Conservation (phyloP, 345 rosid genomes). For the Camelina sativa region DNA sequence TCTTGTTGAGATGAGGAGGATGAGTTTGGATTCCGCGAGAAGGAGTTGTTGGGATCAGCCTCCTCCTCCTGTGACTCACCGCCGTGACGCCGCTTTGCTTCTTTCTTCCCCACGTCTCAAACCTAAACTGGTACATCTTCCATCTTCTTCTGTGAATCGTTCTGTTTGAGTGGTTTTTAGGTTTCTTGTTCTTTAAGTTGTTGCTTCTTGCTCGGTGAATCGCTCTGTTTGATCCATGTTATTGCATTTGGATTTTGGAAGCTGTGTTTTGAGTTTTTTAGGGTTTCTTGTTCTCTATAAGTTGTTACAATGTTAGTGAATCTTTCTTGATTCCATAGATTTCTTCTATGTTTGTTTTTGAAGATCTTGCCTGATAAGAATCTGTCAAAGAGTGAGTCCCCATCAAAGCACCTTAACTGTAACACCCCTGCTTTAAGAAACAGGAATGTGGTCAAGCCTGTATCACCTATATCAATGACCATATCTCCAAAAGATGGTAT, state of each 20-base stretch:
- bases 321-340: constrained; percentile 8
- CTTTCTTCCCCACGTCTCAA: constrained; percentile 41
- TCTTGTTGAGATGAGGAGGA: constrained; percentile 46
- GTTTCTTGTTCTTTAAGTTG: constrained; percentile 25
- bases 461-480: constrained; percentile 21
- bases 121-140: constrained; percentile 27
- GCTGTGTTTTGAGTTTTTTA: neutral
- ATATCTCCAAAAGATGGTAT: constrained; percentile 34
- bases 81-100: constrained; percentile 34
- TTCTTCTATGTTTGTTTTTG: neutral
- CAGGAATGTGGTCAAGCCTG: constrained; percentile 34
- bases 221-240: neutral
- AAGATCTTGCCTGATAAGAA: constrained; percentile 43
- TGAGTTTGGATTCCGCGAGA: constrained; percentile 57
- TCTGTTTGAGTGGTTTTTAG: neutral
- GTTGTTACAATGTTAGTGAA: constrained; percentile 6
- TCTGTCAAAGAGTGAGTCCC: constrained; percentile 33
- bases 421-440: constrained; percentile 40
- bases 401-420: constrained; percentile 33
- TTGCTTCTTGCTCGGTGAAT: neutral
- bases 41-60: constrained; percentile 53
- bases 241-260: neutral
- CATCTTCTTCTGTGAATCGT: neutral
- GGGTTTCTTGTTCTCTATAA: constrained; percentile 21
- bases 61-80: constrained; percentile 37